Percentiles rank a stretch among this genome's conserved stretches.
These are phyloP conservation scores for Eudorina sp. DNA, from an alignment of 139 green algal species.

Conservation along the genomic window DNA sequence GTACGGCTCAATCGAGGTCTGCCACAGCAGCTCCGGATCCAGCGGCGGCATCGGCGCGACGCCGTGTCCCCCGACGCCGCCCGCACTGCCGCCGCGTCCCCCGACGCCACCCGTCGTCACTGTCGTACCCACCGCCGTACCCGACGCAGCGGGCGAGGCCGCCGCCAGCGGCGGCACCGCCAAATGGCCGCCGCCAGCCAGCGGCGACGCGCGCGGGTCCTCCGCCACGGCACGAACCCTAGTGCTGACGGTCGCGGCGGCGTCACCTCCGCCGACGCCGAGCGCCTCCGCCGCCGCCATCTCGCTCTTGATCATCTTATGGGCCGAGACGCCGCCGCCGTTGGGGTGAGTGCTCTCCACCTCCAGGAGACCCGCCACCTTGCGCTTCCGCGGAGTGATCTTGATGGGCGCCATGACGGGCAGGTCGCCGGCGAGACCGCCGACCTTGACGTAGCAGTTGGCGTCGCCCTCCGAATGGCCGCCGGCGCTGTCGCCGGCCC, in stretches of 20 bases:
- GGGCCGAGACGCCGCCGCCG: background rate
- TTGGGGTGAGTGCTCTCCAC: background rate
- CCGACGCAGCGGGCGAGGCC: background rate
- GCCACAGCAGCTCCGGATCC: conserved; percentile 26
- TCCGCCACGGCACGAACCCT: background rate
- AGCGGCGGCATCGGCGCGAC: background rate
- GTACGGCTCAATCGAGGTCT: conserved; percentile 19
- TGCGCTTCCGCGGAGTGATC: conserved; percentile 9
- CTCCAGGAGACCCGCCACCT: background rate
- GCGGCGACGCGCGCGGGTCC: background rate
- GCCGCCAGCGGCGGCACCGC: background rate
- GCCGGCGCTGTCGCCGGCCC: background rate
- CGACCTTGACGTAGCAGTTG: conserved; percentile 47
- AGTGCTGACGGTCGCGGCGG: background rate
- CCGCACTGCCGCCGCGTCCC: background rate
- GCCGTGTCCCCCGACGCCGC: background rate
- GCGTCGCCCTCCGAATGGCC: conserved; percentile 38
- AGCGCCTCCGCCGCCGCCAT: background rate
- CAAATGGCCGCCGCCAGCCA: background rate
- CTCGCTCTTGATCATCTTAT: background rate
- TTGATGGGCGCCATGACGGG: background rate
- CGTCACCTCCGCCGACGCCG: background rate
- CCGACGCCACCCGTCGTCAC: background rate
- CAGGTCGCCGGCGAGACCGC: conserved; percentile 8
- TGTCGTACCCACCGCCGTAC: background rate